Conservation (phyloP, 148 eudicot genomes). For the Heliamphora exappendiculata region DNA sequence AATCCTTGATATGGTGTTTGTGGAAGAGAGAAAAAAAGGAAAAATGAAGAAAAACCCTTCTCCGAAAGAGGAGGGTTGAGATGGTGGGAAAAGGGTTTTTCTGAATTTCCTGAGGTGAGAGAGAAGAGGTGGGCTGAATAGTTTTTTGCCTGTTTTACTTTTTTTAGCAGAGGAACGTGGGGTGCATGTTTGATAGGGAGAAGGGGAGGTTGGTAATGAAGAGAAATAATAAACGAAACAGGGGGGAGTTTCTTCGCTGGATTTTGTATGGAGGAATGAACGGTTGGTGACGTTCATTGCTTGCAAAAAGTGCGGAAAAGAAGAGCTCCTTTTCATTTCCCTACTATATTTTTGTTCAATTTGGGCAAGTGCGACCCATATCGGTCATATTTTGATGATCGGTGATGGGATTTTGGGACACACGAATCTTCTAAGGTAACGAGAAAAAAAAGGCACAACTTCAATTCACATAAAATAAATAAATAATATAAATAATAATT, state of each 20-base stretch:
- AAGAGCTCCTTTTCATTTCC: no score
- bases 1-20: not conserved
- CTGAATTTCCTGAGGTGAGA: not conserved
- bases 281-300: conserved; percentile 2
- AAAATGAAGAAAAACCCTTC: conserved; percentile 16
- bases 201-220: not conserved
- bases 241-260: not conserved
- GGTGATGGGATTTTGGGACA: no score
- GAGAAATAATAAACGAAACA: not conserved
- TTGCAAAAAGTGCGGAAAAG: conserved; percentile 9
- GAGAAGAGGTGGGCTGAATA: not conserved
- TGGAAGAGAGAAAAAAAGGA: not conserved
- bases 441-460: no score
- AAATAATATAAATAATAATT: no score
- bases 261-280: conserved; percentile 6
- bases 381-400: no score
- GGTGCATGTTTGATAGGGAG: conserved; percentile 10
- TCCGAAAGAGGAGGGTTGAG: not conserved
- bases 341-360: no score
- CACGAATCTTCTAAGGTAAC: no score
- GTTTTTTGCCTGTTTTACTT: not conserved
- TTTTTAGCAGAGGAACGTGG: conserved; percentile 9
- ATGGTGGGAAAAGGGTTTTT: conserved; percentile 15
- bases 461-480: no score
- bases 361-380: no score